These are phyloP conservation scores for Neurospora pannonica DNA, from an alignment of 495 filamentous ascomycete species.

Conservation along the genomic window DNA sequence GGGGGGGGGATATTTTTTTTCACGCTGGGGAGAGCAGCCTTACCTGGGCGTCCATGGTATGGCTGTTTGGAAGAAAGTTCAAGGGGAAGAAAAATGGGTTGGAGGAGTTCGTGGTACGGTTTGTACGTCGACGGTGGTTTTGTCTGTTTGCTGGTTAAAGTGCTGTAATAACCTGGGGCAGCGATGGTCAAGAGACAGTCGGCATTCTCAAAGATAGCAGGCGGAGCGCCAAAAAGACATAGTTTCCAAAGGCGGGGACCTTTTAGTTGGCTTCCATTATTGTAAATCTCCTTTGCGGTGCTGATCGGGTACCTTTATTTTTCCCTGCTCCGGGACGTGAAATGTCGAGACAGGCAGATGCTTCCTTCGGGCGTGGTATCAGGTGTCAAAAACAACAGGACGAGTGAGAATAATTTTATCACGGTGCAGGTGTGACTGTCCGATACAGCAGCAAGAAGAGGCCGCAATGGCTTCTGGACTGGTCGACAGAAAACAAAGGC, in stretches of 20 bases:
- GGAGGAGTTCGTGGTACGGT: neutral
- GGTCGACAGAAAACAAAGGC: neutral
- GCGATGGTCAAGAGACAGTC: constrained; percentile 15
- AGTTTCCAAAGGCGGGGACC: constrained; percentile 8
- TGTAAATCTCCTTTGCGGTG: neutral
- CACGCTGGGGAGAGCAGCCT: constrained; percentile 1
- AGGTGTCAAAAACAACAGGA: neutral
- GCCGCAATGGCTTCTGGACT: neutral
- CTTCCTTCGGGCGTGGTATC: neutral
- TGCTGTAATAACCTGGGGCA: constrained; percentile 24
- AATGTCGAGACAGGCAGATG: neutral
- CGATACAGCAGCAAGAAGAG: neutral
- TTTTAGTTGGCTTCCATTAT: constrained; percentile 12
- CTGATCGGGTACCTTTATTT: constrained; percentile 9
- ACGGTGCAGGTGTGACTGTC: neutral
- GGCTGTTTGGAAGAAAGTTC: neutral
- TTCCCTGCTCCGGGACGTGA: neutral
- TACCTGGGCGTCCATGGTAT: constrained; percentile 27
- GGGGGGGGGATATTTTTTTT: constrained; percentile 4
- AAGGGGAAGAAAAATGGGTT: neutral
- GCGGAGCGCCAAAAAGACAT: constrained; percentile 21
- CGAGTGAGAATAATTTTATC: neutral
- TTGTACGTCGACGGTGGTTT: constrained; percentile 7
- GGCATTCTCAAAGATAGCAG: constrained; percentile 21
- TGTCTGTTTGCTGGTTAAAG: constrained; percentile 1